phyloP scores from a whole-genome alignment of 306 rosid genomes.

The Citrullus amarus region DNA sequence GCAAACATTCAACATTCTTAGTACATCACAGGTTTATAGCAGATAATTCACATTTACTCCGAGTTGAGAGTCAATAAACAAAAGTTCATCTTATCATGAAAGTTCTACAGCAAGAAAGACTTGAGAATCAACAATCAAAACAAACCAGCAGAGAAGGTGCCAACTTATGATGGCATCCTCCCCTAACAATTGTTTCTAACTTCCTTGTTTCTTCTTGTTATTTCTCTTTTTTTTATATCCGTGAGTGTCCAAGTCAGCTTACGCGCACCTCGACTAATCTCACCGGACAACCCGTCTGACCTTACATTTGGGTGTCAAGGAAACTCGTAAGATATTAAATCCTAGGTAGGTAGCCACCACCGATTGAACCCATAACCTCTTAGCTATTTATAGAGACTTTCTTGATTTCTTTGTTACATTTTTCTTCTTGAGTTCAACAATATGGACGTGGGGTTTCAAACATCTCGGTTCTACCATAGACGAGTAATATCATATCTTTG shows the following conservation, averaged over 20 bases:
- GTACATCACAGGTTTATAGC: not conserved
- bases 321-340: too few species aligned
- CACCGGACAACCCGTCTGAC: too few species aligned
- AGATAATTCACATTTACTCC: not conserved
- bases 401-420: too few species aligned
- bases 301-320: too few species aligned
- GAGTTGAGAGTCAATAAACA: not conserved
- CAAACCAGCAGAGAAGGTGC: not conserved
- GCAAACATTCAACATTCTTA: conserved; percentile 6
- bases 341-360: too few species aligned
- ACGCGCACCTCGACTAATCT: too few species aligned
- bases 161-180: not conserved
- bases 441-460: not conserved
- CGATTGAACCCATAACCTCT: too few species aligned
- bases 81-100: not conserved
- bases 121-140: not conserved
- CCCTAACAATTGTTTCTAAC: not conserved
- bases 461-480: not conserved
- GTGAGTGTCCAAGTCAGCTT: too few species aligned
- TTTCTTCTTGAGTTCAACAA: too few species aligned
- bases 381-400: too few species aligned
- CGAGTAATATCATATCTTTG: too few species aligned
- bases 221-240: not conserved
- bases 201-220: not conserved
- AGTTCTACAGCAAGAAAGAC: not conserved